These are phyloP conservation scores for Aureoboletus auriporus DNA, from an alignment of 768 basidiomycete species.

Conservation along the genomic window DNA sequence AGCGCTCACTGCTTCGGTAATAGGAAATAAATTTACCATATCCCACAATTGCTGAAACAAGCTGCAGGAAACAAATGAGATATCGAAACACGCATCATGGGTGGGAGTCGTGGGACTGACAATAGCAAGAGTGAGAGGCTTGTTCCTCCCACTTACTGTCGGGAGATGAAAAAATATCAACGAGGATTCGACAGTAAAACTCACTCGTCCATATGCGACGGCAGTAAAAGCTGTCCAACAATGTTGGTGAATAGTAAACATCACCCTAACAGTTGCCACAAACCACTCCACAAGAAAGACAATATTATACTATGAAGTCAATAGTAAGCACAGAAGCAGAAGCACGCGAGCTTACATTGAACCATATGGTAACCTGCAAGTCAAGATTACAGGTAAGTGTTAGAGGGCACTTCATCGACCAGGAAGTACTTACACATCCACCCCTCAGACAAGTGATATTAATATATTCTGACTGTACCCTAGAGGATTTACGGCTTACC, in stretches of 20 bases:
- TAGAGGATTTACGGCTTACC: not conserved
- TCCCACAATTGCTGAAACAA: not conserved
- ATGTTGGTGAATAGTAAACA: not conserved
- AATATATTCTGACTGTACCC: not conserved
- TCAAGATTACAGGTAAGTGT: not conserved
- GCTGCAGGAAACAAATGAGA: conserved; percentile 2
- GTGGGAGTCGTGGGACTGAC: conserved; percentile 10
- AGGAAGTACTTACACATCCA: not conserved
- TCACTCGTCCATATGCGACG: conserved; percentile 12
- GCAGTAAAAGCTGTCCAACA: conserved; percentile 11
- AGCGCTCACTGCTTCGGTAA: not conserved
- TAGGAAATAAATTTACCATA: not conserved
- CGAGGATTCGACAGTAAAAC: not conserved
- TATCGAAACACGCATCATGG: not conserved
- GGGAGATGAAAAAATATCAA: not conserved
- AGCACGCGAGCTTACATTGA: not conserved
- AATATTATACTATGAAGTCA: not conserved
- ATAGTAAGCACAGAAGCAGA: not conserved
- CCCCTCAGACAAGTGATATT: not conserved
- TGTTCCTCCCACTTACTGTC: conserved; percentile 15
- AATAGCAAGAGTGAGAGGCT: conserved; percentile 3
- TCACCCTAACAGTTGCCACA: not conserved
- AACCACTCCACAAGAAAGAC: conserved; percentile 6
- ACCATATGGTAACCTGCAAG: not conserved
- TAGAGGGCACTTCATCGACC: not conserved